Evolutionary conservation across 306 rosid species (phyloP), one percentile per base, ranked within the genome.

Genomic region (Citrullus amarus): DNA sequence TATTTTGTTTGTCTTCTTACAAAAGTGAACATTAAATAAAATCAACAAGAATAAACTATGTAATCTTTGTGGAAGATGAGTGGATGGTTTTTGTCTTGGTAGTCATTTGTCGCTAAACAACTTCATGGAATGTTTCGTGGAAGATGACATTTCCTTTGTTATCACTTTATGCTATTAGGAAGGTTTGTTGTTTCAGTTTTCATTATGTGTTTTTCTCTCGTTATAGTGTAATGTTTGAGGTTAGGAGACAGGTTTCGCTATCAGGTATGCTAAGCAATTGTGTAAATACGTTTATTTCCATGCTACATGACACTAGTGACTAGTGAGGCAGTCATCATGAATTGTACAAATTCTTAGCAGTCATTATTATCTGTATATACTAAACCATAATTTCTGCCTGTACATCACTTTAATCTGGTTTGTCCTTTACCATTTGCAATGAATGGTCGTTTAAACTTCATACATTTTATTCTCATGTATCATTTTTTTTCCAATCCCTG

Each of bases 401-500:
- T 30, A 10, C 25, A 72, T 50, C 77, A 44, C 16, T 50, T 72
- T 25, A 72, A 70, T 43, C 55, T 22, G 76, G 75, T 68, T 70
- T 28, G 60, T 72, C 51, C 38, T 30, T 50, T 50, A 50, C 36
- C 44, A 50, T 50, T 72, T 72, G 12, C 60, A 72, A 22, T 72
- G 60, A 16, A 50, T 4, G 25, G 77, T 25, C 25, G 36, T 15
- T 72, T 34, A 30, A 72, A 17, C 50, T 48, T 28, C 41, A 22
- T 44, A 12, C 22, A 46, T 12, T 50, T 48, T 38, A 3, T 72
- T 43, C 75, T n/a, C 16, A 3, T 50, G 16, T 79, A 12, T 60
- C 82, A 48, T 38, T 2, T 61, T 67, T 56, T 72, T 76, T 77
- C n/a, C 56, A 7, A 71, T 46, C 6, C 62, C 67, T 58, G 79